Evolutionary conservation across 208 protist species (phyloP).

Genomic region (Leishmania mexicana): DNA sequence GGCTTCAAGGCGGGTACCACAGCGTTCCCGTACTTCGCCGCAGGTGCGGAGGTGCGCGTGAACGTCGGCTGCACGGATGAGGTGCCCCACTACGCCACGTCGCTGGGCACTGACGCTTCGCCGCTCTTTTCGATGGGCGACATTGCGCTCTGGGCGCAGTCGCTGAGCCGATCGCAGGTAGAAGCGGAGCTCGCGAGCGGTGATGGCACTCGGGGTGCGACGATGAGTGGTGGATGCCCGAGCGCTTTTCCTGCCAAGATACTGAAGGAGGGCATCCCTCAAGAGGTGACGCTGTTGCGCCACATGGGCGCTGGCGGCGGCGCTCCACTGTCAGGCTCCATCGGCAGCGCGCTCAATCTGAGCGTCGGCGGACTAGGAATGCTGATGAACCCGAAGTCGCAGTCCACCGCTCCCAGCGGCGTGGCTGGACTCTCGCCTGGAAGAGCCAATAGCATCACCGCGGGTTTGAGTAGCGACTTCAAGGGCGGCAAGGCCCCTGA

Average conservation of each 20-base stretch:
- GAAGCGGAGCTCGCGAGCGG: conserved; percentile 55
- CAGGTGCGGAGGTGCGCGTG: conserved; percentile 52
- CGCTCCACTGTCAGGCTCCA: neutral
- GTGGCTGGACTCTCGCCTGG: neutral
- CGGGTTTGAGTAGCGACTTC: neutral
- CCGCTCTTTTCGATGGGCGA: conserved; percentile 72
- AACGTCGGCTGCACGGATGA: conserved; percentile 56
- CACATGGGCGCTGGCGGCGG: neutral
- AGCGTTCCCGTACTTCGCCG: conserved; percentile 47
- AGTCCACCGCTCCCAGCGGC: neutral
- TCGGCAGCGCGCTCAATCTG: neutral
- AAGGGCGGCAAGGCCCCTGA: neutral
- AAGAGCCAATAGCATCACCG: neutral
- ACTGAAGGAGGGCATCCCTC: conserved; percentile 51
- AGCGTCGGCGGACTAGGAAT: neutral
- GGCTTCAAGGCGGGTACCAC: conserved; percentile 63
- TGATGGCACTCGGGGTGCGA: conserved; percentile 11
- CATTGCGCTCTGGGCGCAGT: conserved; percentile 70
- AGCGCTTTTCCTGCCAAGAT: conserved; percentile 39
- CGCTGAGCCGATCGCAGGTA: conserved; percentile 69
- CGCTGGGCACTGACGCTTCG: conserved; percentile 35
- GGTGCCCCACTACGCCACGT: conserved; percentile 19
- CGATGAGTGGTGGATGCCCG: neutral
- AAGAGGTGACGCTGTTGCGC: conserved; percentile 31
- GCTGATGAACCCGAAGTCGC: neutral